Evolutionary conservation across 441 rosid genomes (phyloP), one percentile per base, ranked within the genome.

Genomic region (Omphalea diandra): DNA sequence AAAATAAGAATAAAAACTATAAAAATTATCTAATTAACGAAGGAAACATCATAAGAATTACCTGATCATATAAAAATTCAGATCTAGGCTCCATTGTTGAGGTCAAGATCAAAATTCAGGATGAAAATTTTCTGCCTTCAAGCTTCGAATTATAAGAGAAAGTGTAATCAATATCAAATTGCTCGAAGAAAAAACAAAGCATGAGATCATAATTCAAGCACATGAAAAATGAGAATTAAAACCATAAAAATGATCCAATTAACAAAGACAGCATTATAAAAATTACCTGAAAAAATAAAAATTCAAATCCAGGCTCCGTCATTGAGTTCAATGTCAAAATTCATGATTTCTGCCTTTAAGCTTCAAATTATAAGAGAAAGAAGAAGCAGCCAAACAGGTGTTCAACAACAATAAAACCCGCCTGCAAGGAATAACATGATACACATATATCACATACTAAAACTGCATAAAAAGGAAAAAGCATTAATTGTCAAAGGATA

Each of bases 231-330:
- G 1, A 11, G 20, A 49, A 56, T 69, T 40, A 31, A 15, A 59
- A 58, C 56, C 58, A 49, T 33, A 29, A 4, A 46, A 41, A 38
- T 4, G 43, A 41, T 47, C 33, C 14, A 38, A 56, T 26, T 26
- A 67, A 50, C 24, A 61, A 33, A 15, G 4, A 71, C 3, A 46
- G 56, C 4, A 1, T 6, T 15, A 35, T 33, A 1, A 49, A 49
- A 26, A 52, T 31, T 56, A 79, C 82, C 77, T 24, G 72, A 67
- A 60, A 33, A 35, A 22, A 40, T 9, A 41, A 43, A 70, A 68
- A 55, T 44, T 40, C 14, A 75, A 65, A 66, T 56, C 74, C 53
- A 67, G 66, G 61, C 20, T 49, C 75, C 63, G 82, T 53, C 47
- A 57, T 63, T 44, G 55, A 56, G 70, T 11, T 64, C 10, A 63